Evolutionary conservation across 257 asterid species (phyloP).

Genomic region (Mitragyna speciosa): DNA sequence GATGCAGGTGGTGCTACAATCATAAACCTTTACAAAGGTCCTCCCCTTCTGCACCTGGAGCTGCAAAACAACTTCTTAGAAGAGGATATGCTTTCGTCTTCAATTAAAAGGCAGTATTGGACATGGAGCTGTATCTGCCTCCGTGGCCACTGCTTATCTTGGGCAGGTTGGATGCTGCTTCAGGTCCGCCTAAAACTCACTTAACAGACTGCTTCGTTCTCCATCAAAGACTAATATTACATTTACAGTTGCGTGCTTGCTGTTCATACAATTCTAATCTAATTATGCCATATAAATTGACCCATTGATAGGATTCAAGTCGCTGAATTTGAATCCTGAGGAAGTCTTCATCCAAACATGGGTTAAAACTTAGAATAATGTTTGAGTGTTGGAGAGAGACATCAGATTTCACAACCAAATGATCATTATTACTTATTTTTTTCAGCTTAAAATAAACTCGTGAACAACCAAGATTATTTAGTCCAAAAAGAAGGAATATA

Average conservation of each 20-base stretch:
- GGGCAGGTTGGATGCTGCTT: conserved; percentile 96
- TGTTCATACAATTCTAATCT: background rate
- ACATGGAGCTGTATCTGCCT: conserved; percentile 79
- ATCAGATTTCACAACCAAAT: background rate
- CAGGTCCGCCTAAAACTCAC: conserved; percentile 42
- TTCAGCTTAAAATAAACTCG: background rate
- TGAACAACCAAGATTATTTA: background rate
- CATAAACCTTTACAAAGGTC: conserved; percentile 82
- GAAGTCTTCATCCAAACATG: background rate
- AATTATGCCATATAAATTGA: background rate
- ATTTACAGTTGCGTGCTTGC: background rate
- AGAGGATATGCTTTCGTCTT: conserved; percentile 24
- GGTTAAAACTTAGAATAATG: background rate
- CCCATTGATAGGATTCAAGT: background rate
- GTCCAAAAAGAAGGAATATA: background rate
- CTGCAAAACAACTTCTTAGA: conserved; percentile 21
- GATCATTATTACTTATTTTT: background rate
- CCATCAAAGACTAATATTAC: background rate
- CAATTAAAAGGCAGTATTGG: conserved; percentile 52
- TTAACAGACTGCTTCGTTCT: background rate
- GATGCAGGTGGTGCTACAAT: conserved; percentile 76
- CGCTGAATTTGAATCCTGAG: background rate
- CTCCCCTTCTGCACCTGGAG: conserved; percentile 46
- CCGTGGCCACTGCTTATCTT: conserved; percentile 78
- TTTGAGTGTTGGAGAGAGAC: too few species aligned